phyloP scores from a whole-genome alignment of 805 yeast genomes.

The Yamadazyma phyllophila region DNA sequence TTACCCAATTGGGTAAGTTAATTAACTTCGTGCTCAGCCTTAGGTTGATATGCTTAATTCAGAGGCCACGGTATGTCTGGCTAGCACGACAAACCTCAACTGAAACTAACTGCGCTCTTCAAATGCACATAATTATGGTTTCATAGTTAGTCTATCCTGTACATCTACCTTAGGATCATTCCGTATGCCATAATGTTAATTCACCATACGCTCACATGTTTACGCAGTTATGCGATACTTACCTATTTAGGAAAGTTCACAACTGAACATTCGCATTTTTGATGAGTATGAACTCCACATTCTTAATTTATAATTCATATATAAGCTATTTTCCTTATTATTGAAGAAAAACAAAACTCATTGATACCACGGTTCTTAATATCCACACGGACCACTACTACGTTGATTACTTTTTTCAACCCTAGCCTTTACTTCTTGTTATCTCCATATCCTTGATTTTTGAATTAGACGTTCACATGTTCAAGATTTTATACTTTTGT shows the following conservation, averaged over 20 bases:
- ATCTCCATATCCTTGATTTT: background rate
- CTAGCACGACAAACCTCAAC: background rate
- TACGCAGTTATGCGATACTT: background rate
- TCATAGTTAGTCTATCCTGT: too few relatives aligned
- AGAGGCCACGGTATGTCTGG: too few relatives aligned
- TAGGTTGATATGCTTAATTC: too few relatives aligned
- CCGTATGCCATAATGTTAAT: too few relatives aligned
- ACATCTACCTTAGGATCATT: too few relatives aligned
- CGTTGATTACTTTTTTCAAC: too few relatives aligned
- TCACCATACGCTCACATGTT: conserved; percentile 1
- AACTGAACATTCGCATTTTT: conserved; percentile 1
- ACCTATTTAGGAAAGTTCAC: conserved; percentile 8
- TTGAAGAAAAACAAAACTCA: background rate
- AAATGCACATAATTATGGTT: too few relatives aligned
- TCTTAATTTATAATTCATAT: background rate
- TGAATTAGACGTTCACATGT: background rate
- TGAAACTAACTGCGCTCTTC: background rate
- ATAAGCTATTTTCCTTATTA: background rate
- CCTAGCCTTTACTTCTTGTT: too few relatives aligned
- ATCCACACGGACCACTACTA: too few relatives aligned
- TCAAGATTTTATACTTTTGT: background rate
- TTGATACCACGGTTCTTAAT: too few relatives aligned
- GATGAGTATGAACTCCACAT: conserved; percentile 2
- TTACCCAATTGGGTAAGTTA: conserved; percentile 8
- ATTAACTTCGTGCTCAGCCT: background rate